Conservation (phyloP, 805 yeast species). For the Teunomyces barrocoloradensis region DNA sequence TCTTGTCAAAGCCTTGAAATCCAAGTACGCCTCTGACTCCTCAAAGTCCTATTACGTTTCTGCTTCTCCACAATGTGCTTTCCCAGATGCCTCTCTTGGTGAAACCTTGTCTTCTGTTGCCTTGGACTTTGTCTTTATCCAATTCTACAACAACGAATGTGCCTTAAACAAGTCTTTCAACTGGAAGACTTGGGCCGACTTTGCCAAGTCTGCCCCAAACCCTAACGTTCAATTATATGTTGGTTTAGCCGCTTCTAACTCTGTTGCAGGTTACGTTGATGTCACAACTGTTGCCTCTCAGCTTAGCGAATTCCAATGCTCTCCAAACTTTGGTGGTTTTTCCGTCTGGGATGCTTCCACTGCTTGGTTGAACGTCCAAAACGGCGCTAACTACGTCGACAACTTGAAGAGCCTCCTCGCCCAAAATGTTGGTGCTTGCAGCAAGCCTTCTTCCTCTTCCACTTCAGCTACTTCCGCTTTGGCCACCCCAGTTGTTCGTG, state of each 20-base stretch:
- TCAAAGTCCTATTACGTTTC: conserved; percentile 29
- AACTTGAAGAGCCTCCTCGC: conserved; percentile 8
- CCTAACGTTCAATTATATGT: conserved; percentile 29
- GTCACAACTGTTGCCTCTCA: conserved; percentile 18
- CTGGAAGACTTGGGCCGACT: conserved; percentile 35
- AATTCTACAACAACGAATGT: conserved; percentile 39
- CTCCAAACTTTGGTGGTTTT: conserved; percentile 57
- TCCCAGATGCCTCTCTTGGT: conserved; percentile 38
- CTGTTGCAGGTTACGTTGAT: conserved; percentile 31
- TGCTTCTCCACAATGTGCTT: conserved; percentile 41
- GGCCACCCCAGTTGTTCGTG: conserved; percentile 21
- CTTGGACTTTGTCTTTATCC: conserved; percentile 38
- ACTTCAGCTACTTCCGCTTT: conserved; percentile 17
- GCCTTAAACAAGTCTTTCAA: conserved; percentile 27
- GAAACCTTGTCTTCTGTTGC: conserved; percentile 21
- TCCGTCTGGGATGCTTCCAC: conserved; percentile 85
- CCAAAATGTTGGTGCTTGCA: neutral
- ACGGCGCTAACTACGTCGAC: conserved; percentile 1
- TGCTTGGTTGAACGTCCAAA: conserved; percentile 44
- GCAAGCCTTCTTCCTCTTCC: neutral
- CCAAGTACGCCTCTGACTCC: conserved; percentile 20
- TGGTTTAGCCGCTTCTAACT: conserved; percentile 33
- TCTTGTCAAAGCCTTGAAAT: conserved; percentile 21
- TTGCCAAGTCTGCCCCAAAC: conserved; percentile 31
- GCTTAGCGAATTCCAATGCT: conserved; percentile 13